Percentiles rank a stretch among this genome's conserved stretches.
These are phyloP conservation scores for Diplocarpon mali DNA, from an alignment of 2,329 filamentous ascomycete species.

Conservation along the genomic window DNA sequence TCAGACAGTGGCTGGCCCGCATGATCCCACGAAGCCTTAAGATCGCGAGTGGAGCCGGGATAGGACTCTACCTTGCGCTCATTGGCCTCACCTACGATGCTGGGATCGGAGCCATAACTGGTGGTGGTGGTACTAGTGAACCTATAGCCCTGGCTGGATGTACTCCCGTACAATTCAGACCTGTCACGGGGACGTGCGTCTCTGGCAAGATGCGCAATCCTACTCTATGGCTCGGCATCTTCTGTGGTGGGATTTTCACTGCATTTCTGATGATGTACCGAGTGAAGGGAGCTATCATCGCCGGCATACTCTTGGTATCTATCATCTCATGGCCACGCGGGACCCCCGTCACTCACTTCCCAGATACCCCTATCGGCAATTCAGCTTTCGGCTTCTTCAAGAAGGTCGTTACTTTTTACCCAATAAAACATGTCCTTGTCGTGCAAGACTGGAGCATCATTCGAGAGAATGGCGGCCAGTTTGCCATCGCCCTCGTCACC, in stretches of 20 bases:
- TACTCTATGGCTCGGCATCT: slow-evolving; percentile 80
- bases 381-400: slow-evolving; percentile 76
- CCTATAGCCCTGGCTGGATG: slow-evolving; percentile 63
- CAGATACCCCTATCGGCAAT: slow-evolving; percentile 57
- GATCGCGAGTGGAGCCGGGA: slow-evolving; percentile 74
- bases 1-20: slow-evolving; percentile 81
- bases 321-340: slow-evolving; percentile 80
- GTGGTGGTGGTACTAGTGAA: slow-evolving; percentile 46
- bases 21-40: slow-evolving; percentile 78
- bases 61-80: slow-evolving; percentile 62
- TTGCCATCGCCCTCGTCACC: slow-evolving; percentile 74
- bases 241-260: slow-evolving; percentile 73
- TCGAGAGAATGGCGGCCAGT: slow-evolving; percentile 55
- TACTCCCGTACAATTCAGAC: slow-evolving; percentile 7
- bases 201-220: slow-evolving; percentile 69
- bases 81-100: slow-evolving; percentile 71
- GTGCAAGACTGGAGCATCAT: slow-evolving; percentile 66
- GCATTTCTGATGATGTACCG: slow-evolving; percentile 75
- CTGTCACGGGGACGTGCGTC: slow-evolving; percentile 46
- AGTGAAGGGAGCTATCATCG: slow-evolving; percentile 77
- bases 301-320: slow-evolving; percentile 71
- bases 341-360: slow-evolving; percentile 72
- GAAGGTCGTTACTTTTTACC: slow-evolving; percentile 74
- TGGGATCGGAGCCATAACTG: slow-evolving; percentile 66
- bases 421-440: slow-evolving; percentile 56